Evolutionary conservation across 148 eudicot genomes (phyloP).

Genomic region (Vaccinium corymbosum): DNA sequence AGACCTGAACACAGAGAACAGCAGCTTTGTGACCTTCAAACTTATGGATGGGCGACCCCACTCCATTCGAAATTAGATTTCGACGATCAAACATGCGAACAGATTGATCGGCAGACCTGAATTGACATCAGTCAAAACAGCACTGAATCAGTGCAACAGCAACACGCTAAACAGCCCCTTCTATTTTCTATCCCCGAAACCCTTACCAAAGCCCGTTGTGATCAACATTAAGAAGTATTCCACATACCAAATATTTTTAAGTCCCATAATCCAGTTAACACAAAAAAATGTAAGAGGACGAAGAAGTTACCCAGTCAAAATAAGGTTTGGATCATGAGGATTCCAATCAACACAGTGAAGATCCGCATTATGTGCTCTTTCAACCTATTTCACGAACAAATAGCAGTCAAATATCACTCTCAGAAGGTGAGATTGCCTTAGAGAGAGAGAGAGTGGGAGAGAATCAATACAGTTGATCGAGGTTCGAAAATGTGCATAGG

Average conservation of each 20-base stretch:
- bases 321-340: conserved; percentile 77
- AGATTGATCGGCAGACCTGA: conserved; percentile 90
- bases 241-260: background rate
- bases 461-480: background rate
- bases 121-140: conserved; percentile 11
- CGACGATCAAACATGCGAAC: conserved; percentile 86
- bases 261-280: background rate
- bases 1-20: conserved; percentile 93
- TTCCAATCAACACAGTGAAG: conserved; percentile 99
- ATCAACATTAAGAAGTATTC: background rate
- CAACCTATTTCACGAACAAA: conserved; percentile 52
- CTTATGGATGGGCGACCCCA: conserved; percentile 71
- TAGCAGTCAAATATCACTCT: background rate
- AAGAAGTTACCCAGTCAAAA: conserved; percentile 74
- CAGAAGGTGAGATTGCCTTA: background rate
- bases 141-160: background rate
- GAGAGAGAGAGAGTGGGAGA: background rate
- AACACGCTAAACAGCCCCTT: background rate
- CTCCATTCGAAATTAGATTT: conserved; percentile 55
- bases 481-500: background rate
- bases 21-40: conserved; percentile 89
- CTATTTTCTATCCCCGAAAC: background rate
- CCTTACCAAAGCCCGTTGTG: background rate
- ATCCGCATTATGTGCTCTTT: conserved; percentile 92
- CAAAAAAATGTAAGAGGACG: conserved; percentile 7